phyloP scores from a whole-genome alignment of 768 basidiomycete species.

The Epithele typhae region DNA sequence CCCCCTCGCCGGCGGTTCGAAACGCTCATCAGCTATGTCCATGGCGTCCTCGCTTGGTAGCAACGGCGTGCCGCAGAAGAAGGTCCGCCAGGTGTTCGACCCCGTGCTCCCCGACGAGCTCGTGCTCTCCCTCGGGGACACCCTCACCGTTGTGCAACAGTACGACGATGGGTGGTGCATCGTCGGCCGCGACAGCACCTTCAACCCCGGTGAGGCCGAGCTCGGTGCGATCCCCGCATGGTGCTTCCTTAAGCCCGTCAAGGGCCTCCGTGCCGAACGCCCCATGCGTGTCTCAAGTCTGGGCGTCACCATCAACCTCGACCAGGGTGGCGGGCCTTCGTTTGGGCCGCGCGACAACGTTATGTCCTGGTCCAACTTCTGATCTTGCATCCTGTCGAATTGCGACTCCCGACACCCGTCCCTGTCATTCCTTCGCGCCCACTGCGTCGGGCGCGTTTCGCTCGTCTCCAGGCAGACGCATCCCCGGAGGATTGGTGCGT shows the following conservation, averaged over 20 bases:
- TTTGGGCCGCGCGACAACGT: conserved; percentile 43
- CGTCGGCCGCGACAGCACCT: conserved; percentile 48
- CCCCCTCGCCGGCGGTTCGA: conserved; percentile 9
- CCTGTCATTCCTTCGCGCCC: conserved; percentile 1
- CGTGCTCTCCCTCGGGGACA: conserved; percentile 52
- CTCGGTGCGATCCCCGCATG: conserved; percentile 73
- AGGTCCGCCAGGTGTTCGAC: conserved; percentile 60
- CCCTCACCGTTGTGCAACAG: conserved; percentile 55
- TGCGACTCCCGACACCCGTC: background rate
- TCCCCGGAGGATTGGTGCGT: conserved; percentile 11
- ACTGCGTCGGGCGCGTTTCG: conserved; percentile 3
- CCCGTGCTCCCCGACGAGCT: conserved; percentile 77
- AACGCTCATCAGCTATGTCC: conserved; percentile 15
- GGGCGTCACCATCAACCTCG: conserved; percentile 57
- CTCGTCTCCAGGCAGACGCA: conserved; percentile 7
- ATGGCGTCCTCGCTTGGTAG: conserved; percentile 12
- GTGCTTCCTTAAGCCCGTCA: conserved; percentile 65
- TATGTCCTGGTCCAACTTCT: conserved; percentile 73
- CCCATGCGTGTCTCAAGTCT: conserved; percentile 53
- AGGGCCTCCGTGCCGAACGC: conserved; percentile 55
- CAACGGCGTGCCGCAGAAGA: conserved; percentile 23
- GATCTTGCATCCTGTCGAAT: background rate
- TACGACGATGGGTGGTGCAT: conserved; percentile 83
- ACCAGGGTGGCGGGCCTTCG: conserved; percentile 25
- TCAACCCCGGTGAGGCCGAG: conserved; percentile 44